Evolutionary conservation across 148 eudicot genomes (phyloP), one percentile per base, ranked within the genome.

Genomic region (Cornus controversa): DNA sequence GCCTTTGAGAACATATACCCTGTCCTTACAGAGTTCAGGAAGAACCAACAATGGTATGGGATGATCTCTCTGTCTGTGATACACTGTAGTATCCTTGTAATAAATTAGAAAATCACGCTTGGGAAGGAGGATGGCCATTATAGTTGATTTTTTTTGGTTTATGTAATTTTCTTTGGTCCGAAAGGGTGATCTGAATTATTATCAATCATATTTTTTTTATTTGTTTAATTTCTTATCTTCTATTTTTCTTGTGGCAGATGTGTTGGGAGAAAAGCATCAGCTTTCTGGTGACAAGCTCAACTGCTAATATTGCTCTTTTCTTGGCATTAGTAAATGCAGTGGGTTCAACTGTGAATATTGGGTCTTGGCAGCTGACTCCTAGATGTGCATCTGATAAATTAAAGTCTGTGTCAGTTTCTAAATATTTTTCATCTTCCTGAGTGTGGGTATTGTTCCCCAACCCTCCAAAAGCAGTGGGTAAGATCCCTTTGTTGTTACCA

Each of bases 1-100:
- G 97, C 97, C 24, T 94, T 92, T 53, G 93, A 89, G 82, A 88
- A 90, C 74, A 92, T 94, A 82, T 94, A 90, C 81, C 94, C 98
- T 23, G 94, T 94, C 53, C 91, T 94, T 67, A 85, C 85, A 0
- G 90, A 88, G 86, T 93, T 83, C 90, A 86, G 91, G 83, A 93
- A 88, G 76, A 89, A 81, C 77, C 93, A 91, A 81, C 90, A 85
- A 70, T 88, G 95, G 93, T 89, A 89, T 24, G 68, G 10, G 54
- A 57, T 2, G 20, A 10, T 5, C 45, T 34, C 75, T 57, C 63
- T 27, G 11, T 53, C 57, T 7, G 22, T 5, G 37, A 11, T 13
- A 18, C 45, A 40, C 45, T 3, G 34, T 31, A 31, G 34, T 31
- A 5, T 31, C 34, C 34, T 31, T 31, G 34, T 31, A 31, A 31